Evolutionary conservation across 108 stramenopile species (phyloP), one percentile per base, ranked within the genome.

Genomic region (Cylindrotheca closterium): DNA sequence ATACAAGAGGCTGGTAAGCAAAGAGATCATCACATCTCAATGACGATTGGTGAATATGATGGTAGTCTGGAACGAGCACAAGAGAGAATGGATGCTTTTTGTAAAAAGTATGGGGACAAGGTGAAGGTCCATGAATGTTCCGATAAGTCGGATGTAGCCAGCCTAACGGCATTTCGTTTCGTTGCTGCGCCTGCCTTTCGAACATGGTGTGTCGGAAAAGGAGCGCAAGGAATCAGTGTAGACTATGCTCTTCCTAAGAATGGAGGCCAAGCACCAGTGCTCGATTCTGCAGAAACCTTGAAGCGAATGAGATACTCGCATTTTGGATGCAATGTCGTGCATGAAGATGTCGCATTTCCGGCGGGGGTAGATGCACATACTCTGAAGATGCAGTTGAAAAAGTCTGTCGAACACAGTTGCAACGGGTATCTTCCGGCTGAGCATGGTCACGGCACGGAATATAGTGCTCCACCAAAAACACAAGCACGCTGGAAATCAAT

Each of bases 371-470:
- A 93, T 60, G 78, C 84, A 0, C 85, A 90, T 46, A 63, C 56
- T 19, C 79, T 81, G 50, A 88, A 93, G 48, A 76, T 86, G 81
- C 64, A 60, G 25, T 60, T 93, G 22, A 93, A 93, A 51, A 58
- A 76, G 22, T 59, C 60, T 3, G 92, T 93, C 3, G 88, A 89
- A 52, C 58, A 49, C 1, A 59, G 64, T 2, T 73, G 63, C 31
- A 74, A 79, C 10, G 92, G 92, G 0, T 76, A 70, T 31, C 58
- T 93, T 46, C 92, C 92, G 2, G 88, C 88, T 0, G 92, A 93
- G 51, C 92, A 93, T 63, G 92, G 92, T 1, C 92, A 93, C 62
- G 92, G 92, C 7, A 89, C 86, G 8, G 92, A 93, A 65, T 93
- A 93, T 60, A 60, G 73, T 56, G 92, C 92, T 4, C 92, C 92